Conservation (phyloP, 2,329 filamentous ascomycete species). For the Bipolaris oryzae region DNA sequence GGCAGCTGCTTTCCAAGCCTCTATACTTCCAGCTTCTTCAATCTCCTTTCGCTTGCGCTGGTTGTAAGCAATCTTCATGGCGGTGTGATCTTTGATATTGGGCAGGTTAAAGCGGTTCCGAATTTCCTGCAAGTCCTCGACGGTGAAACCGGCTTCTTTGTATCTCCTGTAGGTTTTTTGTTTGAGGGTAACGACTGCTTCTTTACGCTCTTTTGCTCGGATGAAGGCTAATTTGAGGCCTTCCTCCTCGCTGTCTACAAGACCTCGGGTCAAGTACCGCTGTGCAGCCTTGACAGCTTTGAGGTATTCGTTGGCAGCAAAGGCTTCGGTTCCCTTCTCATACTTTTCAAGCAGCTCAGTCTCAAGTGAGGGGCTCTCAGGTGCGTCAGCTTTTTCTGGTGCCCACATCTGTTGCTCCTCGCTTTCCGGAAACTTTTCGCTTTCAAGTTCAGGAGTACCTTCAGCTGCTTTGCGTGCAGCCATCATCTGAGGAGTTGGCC, state of each 20-base stretch:
- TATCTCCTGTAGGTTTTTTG: slow-evolving; percentile 19
- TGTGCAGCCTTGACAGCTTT: slow-evolving; percentile 23
- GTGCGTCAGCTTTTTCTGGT: slow-evolving; percentile 10
- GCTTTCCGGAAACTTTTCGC: slow-evolving; percentile 12
- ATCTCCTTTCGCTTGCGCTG: slow-evolving; percentile 21
- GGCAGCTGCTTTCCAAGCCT: slow-evolving; percentile 19
- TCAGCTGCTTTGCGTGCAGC: slow-evolving; percentile 21
- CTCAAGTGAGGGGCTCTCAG: neutral
- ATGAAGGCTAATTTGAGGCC: slow-evolving; percentile 35
- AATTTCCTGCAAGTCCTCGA: slow-evolving; percentile 20
- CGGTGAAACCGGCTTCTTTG: slow-evolving; percentile 17
- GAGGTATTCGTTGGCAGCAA: slow-evolving; percentile 23
- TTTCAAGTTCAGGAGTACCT: slow-evolving; percentile 5
- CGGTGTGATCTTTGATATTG: slow-evolving; percentile 11
- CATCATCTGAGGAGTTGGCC: slow-evolving; percentile 33
- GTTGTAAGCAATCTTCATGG: slow-evolving; percentile 22
- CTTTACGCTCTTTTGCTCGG: slow-evolving; percentile 25
- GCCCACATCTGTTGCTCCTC: slow-evolving; percentile 21
- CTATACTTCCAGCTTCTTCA: slow-evolving; percentile 22
- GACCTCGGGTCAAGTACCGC: slow-evolving; percentile 23
- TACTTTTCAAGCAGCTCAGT: neutral
- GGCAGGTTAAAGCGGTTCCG: slow-evolving; percentile 18
- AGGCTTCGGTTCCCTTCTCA: slow-evolving; percentile 9
- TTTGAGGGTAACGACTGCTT: slow-evolving; percentile 9
- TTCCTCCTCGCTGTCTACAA: slow-evolving; percentile 33